Evolutionary conservation across 2,329 filamentous ascomycete genomes (phyloP).

Genomic region (Seiridium unicorne): DNA sequence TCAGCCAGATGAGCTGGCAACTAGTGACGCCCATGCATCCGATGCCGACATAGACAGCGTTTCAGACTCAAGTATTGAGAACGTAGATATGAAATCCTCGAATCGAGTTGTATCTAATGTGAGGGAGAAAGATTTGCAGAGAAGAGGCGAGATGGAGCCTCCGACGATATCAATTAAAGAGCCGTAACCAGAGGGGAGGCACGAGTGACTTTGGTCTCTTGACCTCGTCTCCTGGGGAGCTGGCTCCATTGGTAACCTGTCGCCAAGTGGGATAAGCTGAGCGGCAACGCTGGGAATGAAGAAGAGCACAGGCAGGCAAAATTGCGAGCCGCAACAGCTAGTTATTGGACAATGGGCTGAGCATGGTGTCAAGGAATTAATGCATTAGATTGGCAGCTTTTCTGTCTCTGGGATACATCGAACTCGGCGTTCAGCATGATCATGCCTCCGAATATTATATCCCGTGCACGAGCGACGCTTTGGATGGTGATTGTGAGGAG

Average conservation of each 20-base stretch:
- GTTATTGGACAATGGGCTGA: not conserved
- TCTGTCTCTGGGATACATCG: too few relatives aligned
- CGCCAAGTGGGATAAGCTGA: too few relatives aligned
- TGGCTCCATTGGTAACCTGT: too few relatives aligned
- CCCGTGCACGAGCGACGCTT: too few relatives aligned
- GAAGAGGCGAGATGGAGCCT: not conserved
- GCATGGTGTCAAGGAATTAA: not conserved
- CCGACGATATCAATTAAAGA: not conserved
- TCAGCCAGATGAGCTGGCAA: slow-evolving; percentile 18
- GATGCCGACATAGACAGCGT: slow-evolving; percentile 29
- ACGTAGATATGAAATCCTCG: not conserved
- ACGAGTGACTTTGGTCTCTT: too few relatives aligned
- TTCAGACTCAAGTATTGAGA: slow-evolving; percentile 14
- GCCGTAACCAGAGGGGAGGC: not conserved
- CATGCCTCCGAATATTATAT: too few relatives aligned
- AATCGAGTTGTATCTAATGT: not conserved
- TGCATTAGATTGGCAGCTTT: not conserved
- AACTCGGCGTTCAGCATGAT: too few relatives aligned
- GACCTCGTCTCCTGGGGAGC: too few relatives aligned
- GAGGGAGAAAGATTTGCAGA: not conserved
- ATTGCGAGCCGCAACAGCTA: not conserved
- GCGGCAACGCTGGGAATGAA: too few relatives aligned
- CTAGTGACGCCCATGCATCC: slow-evolving; percentile 23
- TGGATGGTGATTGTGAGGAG: too few relatives aligned
- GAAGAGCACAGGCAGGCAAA: not conserved